phyloP scores from a whole-genome alignment of 1,139 yeast species.

The Yamadazyma sp. region DNA sequence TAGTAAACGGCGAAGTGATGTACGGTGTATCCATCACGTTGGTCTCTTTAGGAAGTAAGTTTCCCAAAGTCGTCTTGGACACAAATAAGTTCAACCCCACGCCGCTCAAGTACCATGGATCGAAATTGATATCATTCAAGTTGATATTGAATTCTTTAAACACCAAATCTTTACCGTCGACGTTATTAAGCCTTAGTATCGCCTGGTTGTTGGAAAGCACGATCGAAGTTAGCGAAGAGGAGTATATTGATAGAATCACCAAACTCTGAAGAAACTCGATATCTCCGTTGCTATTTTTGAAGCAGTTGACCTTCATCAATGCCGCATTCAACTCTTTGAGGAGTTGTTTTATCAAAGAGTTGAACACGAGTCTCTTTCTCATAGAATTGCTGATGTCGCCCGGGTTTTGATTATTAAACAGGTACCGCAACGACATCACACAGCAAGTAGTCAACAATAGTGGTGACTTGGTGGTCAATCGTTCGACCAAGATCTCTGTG shows the following conservation, averaged over 20 bases:
- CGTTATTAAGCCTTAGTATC: conserved; percentile 7
- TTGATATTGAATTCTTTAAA: conserved; percentile 21
- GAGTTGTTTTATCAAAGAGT: conserved; percentile 29
- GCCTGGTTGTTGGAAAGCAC: conserved; percentile 21
- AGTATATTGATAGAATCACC: conserved; percentile 61
- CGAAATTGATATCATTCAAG: conserved; percentile 30
- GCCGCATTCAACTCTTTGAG: conserved; percentile 46
- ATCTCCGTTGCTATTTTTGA: conserved; percentile 25
- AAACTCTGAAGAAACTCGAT: conserved; percentile 68
- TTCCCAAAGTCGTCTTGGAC: conserved; percentile 42
- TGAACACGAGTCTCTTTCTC: conserved; percentile 23
- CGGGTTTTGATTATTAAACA: conserved; percentile 25
- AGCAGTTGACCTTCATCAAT: conserved; percentile 25
- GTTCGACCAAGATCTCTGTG: conserved; percentile 51
- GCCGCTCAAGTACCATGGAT: conserved; percentile 63
- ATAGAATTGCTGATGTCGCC: conserved; percentile 22
- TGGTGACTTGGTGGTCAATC: conserved; percentile 56
- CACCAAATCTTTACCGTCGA: conserved; percentile 14
- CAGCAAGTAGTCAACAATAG: conserved; percentile 68
- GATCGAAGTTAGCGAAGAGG: conserved; percentile 56
- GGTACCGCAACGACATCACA: conserved; percentile 55
- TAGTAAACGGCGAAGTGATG: conserved; percentile 26
- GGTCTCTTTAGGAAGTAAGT: conserved; percentile 18
- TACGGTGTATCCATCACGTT: conserved; percentile 8
- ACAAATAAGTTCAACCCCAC: conserved; percentile 59